Evolutionary conservation across 345 rosid species (phyloP), one percentile per base, ranked within the genome.

Genomic region (Capsella bursapastoris): DNA sequence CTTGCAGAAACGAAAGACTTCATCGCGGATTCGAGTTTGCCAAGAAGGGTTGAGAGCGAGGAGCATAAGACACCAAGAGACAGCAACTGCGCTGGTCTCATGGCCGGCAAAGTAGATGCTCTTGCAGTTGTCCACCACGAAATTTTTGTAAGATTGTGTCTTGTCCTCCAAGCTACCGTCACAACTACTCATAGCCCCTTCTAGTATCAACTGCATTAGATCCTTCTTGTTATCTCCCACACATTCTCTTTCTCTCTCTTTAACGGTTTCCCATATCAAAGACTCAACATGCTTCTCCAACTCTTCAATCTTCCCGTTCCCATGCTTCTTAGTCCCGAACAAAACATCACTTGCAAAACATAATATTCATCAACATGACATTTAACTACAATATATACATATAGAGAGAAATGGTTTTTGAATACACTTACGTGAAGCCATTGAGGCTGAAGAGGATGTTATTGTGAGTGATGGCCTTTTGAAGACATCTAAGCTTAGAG

Each of bases 11-110:
- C 57, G 70, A 48, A 81, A 66, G 28, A 86, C 85, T 73, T 92
- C 94, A 5, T 61, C 74, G 2, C 89, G 84, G 43, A 88, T 85
- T 11, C 76, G 85, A 40, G 79, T 67, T 74, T 92, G 97, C 97
- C 97, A 88, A 3, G 83, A 79, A 3, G 97, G 94, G 73, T 90
- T 81, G 3, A 86, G 78, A 56, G 94, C 94, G 0, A 92, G 96
- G 3, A 92, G 88, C 96, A 92, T 88, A 71, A 92, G 71, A 73
- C 89, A 84, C 97, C 97, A 92, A 43, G 97, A 83, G 64, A 90
- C 92, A 10, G 90, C 87, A 44, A 88, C 68, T 0, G 94, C 96
- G 15, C 87, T 90, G 1, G 96, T 75, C 65, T 88, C 97, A 52
- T 88, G 88, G n/a, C 96, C 96, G 0, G 96, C 92, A 4, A 92